Percentiles rank a stretch among this genome's conserved stretches.
Conservation (phyloP, 371 early-diverging fungal species). For the Blyttiomyces sp. region DNA sequence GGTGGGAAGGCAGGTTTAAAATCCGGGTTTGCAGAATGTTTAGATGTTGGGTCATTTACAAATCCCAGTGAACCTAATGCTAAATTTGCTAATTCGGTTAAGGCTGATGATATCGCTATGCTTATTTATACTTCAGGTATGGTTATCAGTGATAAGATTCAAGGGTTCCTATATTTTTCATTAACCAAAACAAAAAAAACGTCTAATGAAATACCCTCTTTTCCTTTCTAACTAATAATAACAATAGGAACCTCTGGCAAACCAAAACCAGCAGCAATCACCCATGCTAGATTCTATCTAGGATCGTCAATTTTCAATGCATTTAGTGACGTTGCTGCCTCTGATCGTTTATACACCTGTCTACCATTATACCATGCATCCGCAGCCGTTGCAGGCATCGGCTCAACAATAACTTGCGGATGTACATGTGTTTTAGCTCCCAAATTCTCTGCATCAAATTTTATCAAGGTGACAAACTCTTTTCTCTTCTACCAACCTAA, state of each 20-base stretch:
- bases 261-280: constrained; percentile 8
- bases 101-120: constrained; percentile 1
- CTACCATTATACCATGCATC: constrained; percentile 5
- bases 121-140: constrained; percentile 8
- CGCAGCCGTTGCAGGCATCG: constrained; percentile 4
- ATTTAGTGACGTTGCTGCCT: neutral
- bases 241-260: no score
- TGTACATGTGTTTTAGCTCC: constrained; percentile 18
- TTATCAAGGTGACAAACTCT: constrained; percentile 25
- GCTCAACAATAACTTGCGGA: constrained; percentile 3
- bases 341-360: constrained; percentile 4
- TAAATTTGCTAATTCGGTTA: neutral
- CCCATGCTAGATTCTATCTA: neutral
- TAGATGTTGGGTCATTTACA: no score
- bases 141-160: no score
- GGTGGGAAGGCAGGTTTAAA: constrained; percentile 26
- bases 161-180: no score
- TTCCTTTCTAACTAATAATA: no score
- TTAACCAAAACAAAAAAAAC: no score
- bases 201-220: no score
- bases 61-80: neutral
- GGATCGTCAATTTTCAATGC: neutral
- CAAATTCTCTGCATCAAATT: constrained; percentile 30
- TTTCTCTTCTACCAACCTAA: constrained; percentile 10
- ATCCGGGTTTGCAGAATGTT: no score